Percentiles rank a stretch among this genome's conserved stretches.
Conservation (phyloP, 345 rosid genomes). For the Gossypium anomalum region DNA sequence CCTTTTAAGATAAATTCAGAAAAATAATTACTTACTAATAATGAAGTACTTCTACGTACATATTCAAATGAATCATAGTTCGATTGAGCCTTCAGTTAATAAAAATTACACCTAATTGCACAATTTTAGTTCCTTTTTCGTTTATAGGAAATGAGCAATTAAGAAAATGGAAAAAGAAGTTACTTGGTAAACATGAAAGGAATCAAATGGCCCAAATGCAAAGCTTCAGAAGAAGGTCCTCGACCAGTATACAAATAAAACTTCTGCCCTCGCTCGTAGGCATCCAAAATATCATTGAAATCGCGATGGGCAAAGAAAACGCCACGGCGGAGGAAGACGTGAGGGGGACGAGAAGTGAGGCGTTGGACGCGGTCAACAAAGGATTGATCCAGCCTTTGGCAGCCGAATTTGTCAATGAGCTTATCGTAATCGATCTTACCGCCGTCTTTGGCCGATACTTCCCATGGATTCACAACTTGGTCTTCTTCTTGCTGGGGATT, state of each 20-base stretch:
- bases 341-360: slow-evolving; percentile 68
- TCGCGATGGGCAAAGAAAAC: slow-evolving; percentile 93
- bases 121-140: background rate
- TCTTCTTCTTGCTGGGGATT: slow-evolving; percentile 26
- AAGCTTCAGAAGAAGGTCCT: slow-evolving; percentile 93
- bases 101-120: background rate
- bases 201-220: slow-evolving; percentile 86
- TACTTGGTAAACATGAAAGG: slow-evolving; percentile 98
- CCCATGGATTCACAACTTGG: slow-evolving; percentile 92
- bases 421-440: slow-evolving; percentile 87
- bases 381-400: slow-evolving; percentile 64
- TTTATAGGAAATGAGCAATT: background rate
- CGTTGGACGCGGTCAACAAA: slow-evolving; percentile 64
- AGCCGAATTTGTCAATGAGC: slow-evolving; percentile 82
- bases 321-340: slow-evolving; percentile 84
- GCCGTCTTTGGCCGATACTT: slow-evolving; percentile 62
- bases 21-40: background rate
- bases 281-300: slow-evolving; percentile 70
- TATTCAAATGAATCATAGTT: background rate
- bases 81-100: background rate
- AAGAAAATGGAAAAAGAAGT: slow-evolving; percentile 9
- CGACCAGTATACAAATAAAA: slow-evolving; percentile 90
- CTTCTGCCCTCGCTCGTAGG: slow-evolving; percentile 73
- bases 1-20: background rate
- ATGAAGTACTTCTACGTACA: background rate